Evolutionary conservation across 768 basidiomycete species (phyloP), one percentile per base, ranked within the genome.

Genomic region (Arthromyces matolae): DNA sequence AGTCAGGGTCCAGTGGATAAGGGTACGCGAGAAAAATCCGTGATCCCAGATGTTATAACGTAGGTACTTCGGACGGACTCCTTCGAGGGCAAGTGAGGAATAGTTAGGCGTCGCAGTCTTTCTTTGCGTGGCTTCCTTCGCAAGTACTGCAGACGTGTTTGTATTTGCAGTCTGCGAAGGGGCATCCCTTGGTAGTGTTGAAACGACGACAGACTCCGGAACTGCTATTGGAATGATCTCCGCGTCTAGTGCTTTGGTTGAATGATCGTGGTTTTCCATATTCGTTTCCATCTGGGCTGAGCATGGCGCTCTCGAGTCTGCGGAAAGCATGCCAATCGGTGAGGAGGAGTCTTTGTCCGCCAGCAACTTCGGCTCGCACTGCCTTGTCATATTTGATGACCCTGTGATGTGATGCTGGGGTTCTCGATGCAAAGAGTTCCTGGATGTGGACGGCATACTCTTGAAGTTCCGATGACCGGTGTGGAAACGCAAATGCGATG

Each of bases 321-420:
- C 4, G 49, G 54, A 54, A 5, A 34, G n/a, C 3, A 19, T 46
- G 13, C 10, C 13, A 5, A 34, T 66, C 58, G n/a, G 51, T 53
- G 53, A 68, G 57, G 8, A 51, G 38, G 2, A 57, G 39, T 5
- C 40, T 7, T 14, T 43, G 44, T 24, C 48, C 33, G 10, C 42
- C 33, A 0, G 31, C 55, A 32, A 63, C 59, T 13, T 38, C 16
- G 2, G 50, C 49, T 8, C 61, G 42, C 18, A 65, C 46, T 0
- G 63, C 62, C 13, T 53, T 47, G 44, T 71, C 64, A 42, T 52
- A 66, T 8, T 54, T n/a, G 45, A 71, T 55, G 51, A 70, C 27
- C 29, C 41, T 12, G 5, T 10, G 14, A 33, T 61, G 60, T 25
- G 28, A 42, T 1, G 37, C 8, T 0, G 14, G 24, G 0, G 13